Evolutionary conservation across 2,329 filamentous ascomycete species (phyloP), one percentile per base, ranked within the genome.

Genomic region (Leptosphaerulina australis): DNA sequence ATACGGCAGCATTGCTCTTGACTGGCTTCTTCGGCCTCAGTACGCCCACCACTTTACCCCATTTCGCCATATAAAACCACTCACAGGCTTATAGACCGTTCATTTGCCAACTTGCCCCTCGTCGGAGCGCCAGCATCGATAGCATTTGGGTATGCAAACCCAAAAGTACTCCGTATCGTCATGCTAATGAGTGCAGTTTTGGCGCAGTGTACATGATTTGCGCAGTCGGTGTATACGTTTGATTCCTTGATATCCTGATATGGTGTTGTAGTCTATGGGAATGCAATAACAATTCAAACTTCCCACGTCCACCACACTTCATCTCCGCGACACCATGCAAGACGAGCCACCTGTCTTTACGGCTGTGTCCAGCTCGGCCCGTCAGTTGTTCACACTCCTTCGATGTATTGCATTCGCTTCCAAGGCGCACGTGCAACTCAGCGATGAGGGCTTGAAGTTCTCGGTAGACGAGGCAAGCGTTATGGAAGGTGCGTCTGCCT

Each of bases 191-290:
- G 20, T 35, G n/a, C 29, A 97, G 93, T 40, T 89, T 96, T 74
- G 94, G 94, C 64, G 88, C 93, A 40, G 91, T 99, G 35, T 97
- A 94, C 78, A 96, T 97, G 88, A 97, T 99, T 77, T 99, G 94
- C 77, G 94, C 92, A 53, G 94, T 94, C 72, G 94, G 94, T 73
- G 94, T 99, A 71, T 97, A 99, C 86, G 91, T 99, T 74, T 99
- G 84, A 77, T 48, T 44, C n/a, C 38, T 34, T 48, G 44, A 55
- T 55, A 44, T 54, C 43, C 56, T 58, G 52, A 52, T 50, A 56
- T 56, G 64, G 64, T 66, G 64, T 68, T 69, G 66, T 73, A 71
- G 63, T 72, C 58, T 72, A 70, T 62, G 62, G 67, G 64, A 69
- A 72, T 72, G 62, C 62, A 67, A 70, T 73, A 71, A 67, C 55